Conservation (phyloP, 2,329 filamentous ascomycete species). For the Aspergillus niger region DNA sequence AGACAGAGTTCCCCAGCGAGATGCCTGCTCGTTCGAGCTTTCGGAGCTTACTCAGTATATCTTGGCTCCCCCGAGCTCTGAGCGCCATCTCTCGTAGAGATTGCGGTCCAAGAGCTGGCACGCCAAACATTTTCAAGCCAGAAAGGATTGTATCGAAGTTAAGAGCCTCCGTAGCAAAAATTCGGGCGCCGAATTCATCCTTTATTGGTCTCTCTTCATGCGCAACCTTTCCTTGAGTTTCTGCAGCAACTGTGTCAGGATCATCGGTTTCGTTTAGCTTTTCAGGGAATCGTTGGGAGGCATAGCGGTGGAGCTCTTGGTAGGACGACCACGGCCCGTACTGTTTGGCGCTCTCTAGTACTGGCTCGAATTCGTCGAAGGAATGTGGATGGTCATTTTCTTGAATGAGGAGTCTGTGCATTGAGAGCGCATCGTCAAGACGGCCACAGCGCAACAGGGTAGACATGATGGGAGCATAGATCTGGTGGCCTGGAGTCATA, state of each 20-base stretch:
- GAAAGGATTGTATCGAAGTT: constrained; percentile 71
- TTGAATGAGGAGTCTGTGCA: constrained; percentile 50
- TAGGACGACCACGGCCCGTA: constrained; percentile 33
- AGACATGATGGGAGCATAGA: constrained; percentile 49
- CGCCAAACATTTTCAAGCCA: constrained; percentile 68
- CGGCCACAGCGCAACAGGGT: constrained; percentile 41
- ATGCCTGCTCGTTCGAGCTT: constrained; percentile 66
- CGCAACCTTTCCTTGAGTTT: constrained; percentile 9
- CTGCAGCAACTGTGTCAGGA: constrained; percentile 14
- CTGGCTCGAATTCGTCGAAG: constrained; percentile 40
- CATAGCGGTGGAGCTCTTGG: constrained; percentile 26
- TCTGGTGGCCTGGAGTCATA: constrained; percentile 37
- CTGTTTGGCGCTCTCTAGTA: constrained; percentile 43
- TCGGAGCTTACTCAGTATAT: constrained; percentile 61
- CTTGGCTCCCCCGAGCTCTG: constrained; percentile 59
- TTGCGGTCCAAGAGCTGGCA: constrained; percentile 71
- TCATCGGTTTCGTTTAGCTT: not conserved
- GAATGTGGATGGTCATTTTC: constrained; percentile 46
- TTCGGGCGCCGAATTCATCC: constrained; percentile 73
- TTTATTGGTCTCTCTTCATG: constrained; percentile 54
- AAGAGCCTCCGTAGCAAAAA: constrained; percentile 77
- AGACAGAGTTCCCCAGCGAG: constrained; percentile 62
- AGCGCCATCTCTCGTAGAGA: constrained; percentile 76
- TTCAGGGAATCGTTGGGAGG: constrained; percentile 19
- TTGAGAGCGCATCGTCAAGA: constrained; percentile 44